Conservation (phyloP, 106 monocot genomes). For the Amphibolis antarctica region DNA sequence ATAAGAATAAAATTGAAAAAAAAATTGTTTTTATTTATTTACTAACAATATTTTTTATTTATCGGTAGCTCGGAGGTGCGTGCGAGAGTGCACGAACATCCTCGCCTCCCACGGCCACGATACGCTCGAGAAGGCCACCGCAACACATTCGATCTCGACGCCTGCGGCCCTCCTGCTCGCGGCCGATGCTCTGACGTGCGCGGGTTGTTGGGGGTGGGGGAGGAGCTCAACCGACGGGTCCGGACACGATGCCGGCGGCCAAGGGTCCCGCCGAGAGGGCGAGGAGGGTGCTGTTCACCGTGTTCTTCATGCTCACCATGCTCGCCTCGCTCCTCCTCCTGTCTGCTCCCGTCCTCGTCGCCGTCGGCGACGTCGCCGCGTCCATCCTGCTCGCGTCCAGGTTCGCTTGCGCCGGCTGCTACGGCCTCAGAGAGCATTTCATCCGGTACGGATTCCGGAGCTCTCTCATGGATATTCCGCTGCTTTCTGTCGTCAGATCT, state of each 20-base stretch:
- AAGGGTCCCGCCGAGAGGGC: constrained; percentile 56
- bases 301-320: constrained; percentile 75
- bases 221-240: neutral
- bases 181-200: neutral
- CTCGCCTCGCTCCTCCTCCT: constrained; percentile 58
- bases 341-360: constrained; percentile 69
- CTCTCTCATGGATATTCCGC: constrained; percentile 64
- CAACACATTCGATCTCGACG: too few relatives aligned
- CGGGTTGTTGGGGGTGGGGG: neutral
- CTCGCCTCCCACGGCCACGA: too few relatives aligned
- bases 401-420: constrained; percentile 43
- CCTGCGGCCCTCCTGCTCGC: neutral
- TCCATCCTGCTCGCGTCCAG: constrained; percentile 44
- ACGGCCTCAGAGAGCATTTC: constrained; percentile 42
- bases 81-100: too few relatives aligned
- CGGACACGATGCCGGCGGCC: constrained; percentile 4
- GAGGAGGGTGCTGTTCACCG: constrained; percentile 37
- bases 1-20: too few relatives aligned
- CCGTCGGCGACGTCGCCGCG: constrained; percentile 40
- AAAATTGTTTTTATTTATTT: too few relatives aligned
- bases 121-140: too few relatives aligned
- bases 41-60: too few relatives aligned
- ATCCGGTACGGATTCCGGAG: constrained; percentile 42
- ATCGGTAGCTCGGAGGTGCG: too few relatives aligned
- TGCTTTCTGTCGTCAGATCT: constrained; percentile 63